Percentiles rank a stretch among this genome's conserved stretches.
These are phyloP conservation scores for Ceraceosorus guamensis DNA, from an alignment of 1,284 basidiomycete species.

Conservation along the genomic window DNA sequence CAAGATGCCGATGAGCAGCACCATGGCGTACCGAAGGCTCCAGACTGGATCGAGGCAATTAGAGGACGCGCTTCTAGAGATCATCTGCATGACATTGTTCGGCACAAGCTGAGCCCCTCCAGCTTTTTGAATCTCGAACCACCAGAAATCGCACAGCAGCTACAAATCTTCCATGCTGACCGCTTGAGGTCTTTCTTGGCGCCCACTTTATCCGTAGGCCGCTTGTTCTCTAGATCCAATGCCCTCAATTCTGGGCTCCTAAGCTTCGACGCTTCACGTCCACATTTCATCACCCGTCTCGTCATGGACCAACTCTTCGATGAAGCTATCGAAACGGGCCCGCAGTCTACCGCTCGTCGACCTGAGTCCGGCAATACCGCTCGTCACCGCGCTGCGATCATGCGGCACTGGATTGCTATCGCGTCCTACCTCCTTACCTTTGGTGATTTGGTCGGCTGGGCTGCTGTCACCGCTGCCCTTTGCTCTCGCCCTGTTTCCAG, in stretches of 20 bases:
- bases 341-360: not conserved
- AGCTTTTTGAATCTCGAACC: constrained; percentile 33
- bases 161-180: constrained; percentile 38
- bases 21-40: not conserved
- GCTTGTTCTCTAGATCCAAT: constrained; percentile 2
- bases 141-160: constrained; percentile 42
- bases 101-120: not conserved
- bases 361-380: constrained; percentile 10
- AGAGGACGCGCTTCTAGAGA: not conserved
- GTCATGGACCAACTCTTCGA: constrained; percentile 35
- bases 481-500: constrained; percentile 43
- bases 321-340: constrained; percentile 4
- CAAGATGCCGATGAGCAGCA: too few species aligned
- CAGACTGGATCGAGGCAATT: not conserved
- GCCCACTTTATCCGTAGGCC: not conserved
- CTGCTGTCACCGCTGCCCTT: constrained; percentile 36
- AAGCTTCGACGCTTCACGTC: constrained; percentile 35
- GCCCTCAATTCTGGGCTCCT: constrained; percentile 9
- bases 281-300: constrained; percentile 38
- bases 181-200: constrained; percentile 17
- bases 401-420: constrained; percentile 44
- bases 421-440: constrained; percentile 27
- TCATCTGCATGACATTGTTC: not conserved
- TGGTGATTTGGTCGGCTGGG: constrained; percentile 39
- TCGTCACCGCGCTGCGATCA: constrained; percentile 31